Evolutionary conservation across 108 stramenopile species (phyloP), one percentile per base, ranked within the genome.

Genomic region (Nannochloropsis oceanica): DNA sequence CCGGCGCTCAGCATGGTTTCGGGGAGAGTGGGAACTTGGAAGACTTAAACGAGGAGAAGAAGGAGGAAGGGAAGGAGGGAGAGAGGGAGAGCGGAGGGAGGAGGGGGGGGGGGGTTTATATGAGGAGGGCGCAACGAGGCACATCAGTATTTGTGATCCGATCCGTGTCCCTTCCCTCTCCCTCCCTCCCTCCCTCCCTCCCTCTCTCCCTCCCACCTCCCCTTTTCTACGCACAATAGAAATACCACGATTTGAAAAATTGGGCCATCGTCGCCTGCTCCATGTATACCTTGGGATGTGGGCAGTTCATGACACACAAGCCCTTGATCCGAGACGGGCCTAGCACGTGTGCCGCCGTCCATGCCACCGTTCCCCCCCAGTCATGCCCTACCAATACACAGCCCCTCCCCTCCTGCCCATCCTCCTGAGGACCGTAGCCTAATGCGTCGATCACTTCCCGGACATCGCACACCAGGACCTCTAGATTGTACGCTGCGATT

Each of bases 361-460:
- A 90, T 0, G 86, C 87, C 80, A 88, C 26, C 46, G 27, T 13
- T 3, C 80, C 82, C 26, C 89, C 89, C 79, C 83, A 87, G 27
- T 90, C 89, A 80, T 90, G 89, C 0, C 89, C 89, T 0, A 90
- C 89, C 25, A 90, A 18, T 10, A 90, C 25, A 34, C 84, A 87
- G 22, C 27, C 46, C 22, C 59, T 73, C 22, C 59, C 59, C 59
- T 18, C 22, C 22, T 18, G 2, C 22, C 59, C 59, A 8, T 73
- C 59, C 59, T 73, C 59, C 59, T n/a, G 3, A n/a, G 59, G 59
- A 26, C 80, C 42, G 79, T 87, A 84, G 13, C 87, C 89, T 79
- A 89, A 24, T 0, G 5, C 12, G 18, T 85, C 83, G n/a, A 85
- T 82, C 8, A 89, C 80, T 43, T n/a, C 80, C 25, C 82, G 27